Evolutionary conservation across 306 rosid genomes (phyloP).

Genomic region (Hippophae gyantsensis): DNA sequence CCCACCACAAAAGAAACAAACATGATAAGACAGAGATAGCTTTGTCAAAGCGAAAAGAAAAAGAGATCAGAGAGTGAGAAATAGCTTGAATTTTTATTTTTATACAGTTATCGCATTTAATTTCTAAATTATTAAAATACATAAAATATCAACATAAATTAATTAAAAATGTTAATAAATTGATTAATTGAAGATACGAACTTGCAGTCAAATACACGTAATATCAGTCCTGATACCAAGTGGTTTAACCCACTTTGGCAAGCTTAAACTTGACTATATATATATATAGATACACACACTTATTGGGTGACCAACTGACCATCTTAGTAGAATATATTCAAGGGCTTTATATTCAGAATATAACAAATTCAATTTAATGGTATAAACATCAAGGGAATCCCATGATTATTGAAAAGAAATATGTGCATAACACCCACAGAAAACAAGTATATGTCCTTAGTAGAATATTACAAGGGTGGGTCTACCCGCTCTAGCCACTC

Average conservation of each 20-base stretch:
- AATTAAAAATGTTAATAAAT: no score
- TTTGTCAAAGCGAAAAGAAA: not conserved
- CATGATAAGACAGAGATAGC: not conserved
- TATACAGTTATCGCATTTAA: not conserved
- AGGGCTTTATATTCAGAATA: not conserved
- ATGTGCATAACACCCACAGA: not conserved
- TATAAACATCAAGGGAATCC: conserved; percentile 9
- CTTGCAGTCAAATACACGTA: no score
- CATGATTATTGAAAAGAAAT: not conserved
- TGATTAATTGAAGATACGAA: no score
- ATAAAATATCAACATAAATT: no score
- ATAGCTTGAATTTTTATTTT: conserved; percentile 6
- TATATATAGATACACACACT: no score
- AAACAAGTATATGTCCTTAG: not conserved
- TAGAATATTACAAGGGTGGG: not conserved
- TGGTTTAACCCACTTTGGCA: no score
- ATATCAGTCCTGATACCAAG: no score
- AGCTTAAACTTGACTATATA: not conserved
- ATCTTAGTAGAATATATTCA: no score
- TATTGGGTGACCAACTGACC: no score
- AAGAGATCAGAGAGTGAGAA: not conserved
- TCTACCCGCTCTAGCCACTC: no score
- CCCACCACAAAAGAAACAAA: not conserved
- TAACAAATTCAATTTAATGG: not conserved
- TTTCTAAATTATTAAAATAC: no score